Base-by-base conservation (phyloP, 148 eudicot species). In the Suaeda aralocaspica region DNA sequence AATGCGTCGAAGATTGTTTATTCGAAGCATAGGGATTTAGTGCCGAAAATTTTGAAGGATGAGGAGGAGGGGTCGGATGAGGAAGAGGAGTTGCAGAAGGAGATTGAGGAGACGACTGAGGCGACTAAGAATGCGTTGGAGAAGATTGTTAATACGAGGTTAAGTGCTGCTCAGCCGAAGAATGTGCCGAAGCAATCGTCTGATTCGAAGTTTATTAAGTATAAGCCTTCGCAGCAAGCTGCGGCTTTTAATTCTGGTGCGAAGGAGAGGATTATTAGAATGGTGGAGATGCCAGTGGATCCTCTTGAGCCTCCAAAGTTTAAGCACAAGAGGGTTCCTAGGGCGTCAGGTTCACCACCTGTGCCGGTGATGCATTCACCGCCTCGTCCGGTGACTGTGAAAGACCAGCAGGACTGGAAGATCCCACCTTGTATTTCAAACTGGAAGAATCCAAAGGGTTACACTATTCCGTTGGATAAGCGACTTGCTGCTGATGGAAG, bases 371-470 rank as follows among this genome's bases (percentile, higher is more conserved):
- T 92, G 97, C 96, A 89, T 65, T 92, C 97, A 11, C 96, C 96
- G 0, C 96, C 97, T 36, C 89, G 97, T 25, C 92, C 96, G 39
- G 92, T 92, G 68, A 89, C 97, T 10, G 96, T 87, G 36, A 92
- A 92, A 76, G 97, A 92, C 72, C 97, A 89, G 66, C 88, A 87
- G 48, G 96, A 92, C 48, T 89, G 97, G 96, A 92, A 92, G 48
- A 87, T 92, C 28, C 97, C 96, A 6, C 97, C 97, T 15, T 92
- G 97, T 58, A 89, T 89, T 65, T 92, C 97, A 0, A 92, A 92
- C 73, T 92, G 96, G 97, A 92, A 92, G 84, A 92, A 87, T 53
- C 92, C 97, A 0, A 92, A 92, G 77, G 97, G 96, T 59, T 92
- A 87, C 59, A 87, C 96, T 0, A 92, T 92, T 57, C 97, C 97